A percentile compares a stretch with the other conserved stretches of the same genome.
phyloP scores from a whole-genome alignment of 2,329 filamentous ascomycete species.

The Sporothrix sp. region DNA sequence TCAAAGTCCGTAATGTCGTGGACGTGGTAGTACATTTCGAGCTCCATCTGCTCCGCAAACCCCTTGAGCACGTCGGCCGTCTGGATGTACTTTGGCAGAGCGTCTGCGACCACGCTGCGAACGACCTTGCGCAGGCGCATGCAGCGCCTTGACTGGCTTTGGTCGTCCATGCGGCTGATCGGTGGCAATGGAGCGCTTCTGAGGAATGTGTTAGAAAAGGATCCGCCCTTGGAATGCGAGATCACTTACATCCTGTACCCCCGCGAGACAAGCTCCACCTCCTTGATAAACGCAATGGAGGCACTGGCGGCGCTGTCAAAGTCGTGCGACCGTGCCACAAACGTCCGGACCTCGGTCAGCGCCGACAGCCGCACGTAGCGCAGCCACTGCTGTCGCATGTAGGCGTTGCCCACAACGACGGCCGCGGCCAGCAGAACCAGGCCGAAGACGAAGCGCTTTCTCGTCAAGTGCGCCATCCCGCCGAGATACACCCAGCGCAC shows the following conservation, averaged over 20 bases:
- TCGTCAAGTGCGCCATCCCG: constrained; percentile 43
- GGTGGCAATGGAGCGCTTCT: constrained; percentile 85
- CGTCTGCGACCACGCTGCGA: constrained; percentile 56
- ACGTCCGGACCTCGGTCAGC: constrained; percentile 55
- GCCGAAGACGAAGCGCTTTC: constrained; percentile 41
- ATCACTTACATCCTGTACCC: constrained; percentile 68
- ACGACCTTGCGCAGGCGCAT: constrained; percentile 69
- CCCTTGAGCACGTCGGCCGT: constrained; percentile 58
- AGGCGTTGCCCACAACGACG: constrained; percentile 55
- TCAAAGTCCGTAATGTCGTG: constrained; percentile 70
- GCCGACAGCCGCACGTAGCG: constrained; percentile 68
- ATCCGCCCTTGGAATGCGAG: neutral
- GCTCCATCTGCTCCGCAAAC: constrained; percentile 67
- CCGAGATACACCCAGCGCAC: constrained; percentile 59
- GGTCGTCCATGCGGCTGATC: constrained; percentile 83
- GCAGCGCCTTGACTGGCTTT: constrained; percentile 68
- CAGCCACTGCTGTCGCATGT: constrained; percentile 71
- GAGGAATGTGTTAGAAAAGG: constrained; percentile 8
- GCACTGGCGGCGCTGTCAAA: constrained; percentile 71
- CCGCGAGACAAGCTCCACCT: constrained; percentile 89
- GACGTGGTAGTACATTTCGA: constrained; percentile 89
- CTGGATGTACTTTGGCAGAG: constrained; percentile 63
- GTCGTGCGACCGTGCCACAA: constrained; percentile 66
- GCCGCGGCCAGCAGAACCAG: constrained; percentile 41
- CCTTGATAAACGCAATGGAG: constrained; percentile 74